Evolutionary conservation across 2,329 filamentous ascomycete genomes (phyloP).

Genomic region (Blumeria hordei): DNA sequence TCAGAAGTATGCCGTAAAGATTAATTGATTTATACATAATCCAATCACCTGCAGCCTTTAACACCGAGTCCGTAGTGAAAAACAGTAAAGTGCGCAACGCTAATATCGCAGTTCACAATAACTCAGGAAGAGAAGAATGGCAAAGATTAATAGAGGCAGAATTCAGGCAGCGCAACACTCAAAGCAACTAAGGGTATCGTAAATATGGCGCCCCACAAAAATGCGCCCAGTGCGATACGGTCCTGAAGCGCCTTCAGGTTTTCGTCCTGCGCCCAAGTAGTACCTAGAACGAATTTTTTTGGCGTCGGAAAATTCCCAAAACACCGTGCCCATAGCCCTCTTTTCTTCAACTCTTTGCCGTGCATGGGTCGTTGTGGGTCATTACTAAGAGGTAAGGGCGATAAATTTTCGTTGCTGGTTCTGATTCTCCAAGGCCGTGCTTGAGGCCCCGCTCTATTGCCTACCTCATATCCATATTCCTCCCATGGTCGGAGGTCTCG

Average conservation of each 20-base stretch:
- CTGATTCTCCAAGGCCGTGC: neutral
- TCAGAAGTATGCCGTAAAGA: too few species aligned
- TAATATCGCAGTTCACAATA: too few species aligned
- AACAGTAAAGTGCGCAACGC: too few species aligned
- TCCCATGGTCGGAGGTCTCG: conserved; percentile 40
- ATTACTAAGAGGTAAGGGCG: neutral
- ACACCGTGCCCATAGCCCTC: neutral
- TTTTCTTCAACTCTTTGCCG: neutral
- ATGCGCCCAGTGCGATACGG: neutral
- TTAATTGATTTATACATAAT: too few species aligned
- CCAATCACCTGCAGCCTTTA: too few species aligned
- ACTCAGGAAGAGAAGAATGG: too few species aligned
- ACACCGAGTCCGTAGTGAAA: too few species aligned
- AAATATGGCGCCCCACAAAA: neutral
- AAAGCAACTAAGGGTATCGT: neutral
- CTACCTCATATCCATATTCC: neutral
- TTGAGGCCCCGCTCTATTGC: neutral
- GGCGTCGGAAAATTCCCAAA: neutral
- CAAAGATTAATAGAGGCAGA: neutral
- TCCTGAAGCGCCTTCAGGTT: neutral
- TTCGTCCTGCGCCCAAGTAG: neutral
- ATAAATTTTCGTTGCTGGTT: neutral
- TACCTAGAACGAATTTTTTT: neutral
- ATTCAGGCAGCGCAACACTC: neutral
- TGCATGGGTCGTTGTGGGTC: neutral